A percentile compares a stretch with the other conserved stretches of the same genome.
phyloP scores from a whole-genome alignment of 202 grass and related monocot genomes.

The Carex sylvatica region DNA sequence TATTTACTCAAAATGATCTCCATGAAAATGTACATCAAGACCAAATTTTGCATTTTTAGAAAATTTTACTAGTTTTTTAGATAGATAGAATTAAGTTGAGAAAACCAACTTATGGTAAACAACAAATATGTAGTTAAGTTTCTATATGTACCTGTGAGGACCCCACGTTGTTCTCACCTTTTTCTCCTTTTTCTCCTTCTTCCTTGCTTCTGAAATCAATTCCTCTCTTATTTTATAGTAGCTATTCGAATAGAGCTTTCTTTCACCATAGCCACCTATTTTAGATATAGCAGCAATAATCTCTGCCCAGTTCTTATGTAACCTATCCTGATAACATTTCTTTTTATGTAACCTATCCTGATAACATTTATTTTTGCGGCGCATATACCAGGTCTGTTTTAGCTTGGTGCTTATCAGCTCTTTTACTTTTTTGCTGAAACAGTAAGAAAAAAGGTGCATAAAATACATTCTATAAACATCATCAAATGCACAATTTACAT shows the following conservation, averaged over 20 bases:
- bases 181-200: conserved; percentile 17
- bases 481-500: neutral
- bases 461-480: neutral
- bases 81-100: neutral
- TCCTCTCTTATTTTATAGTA: conserved; percentile 58
- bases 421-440: conserved; percentile 55
- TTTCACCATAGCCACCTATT: conserved; percentile 47
- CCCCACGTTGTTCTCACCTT: conserved; percentile 31
- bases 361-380: conserved; percentile 37
- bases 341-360: conserved; percentile 35
- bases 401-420: conserved; percentile 49
- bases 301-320: conserved; percentile 49
- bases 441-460: neutral
- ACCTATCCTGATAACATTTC: conserved; percentile 38
- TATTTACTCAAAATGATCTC: too few species aligned
- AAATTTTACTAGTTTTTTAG: too few species aligned
- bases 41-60: too few species aligned
- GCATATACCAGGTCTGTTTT: conserved; percentile 52
- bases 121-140: neutral
- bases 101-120: neutral
- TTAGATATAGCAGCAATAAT: conserved; percentile 59
- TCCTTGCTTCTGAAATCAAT: conserved; percentile 37
- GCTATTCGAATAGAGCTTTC: conserved; percentile 65
- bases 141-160: conserved; percentile 41
- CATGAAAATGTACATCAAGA: too few species aligned